phyloP scores from a whole-genome alignment of 345 rosid genomes.

The Salix arbutifolia region DNA sequence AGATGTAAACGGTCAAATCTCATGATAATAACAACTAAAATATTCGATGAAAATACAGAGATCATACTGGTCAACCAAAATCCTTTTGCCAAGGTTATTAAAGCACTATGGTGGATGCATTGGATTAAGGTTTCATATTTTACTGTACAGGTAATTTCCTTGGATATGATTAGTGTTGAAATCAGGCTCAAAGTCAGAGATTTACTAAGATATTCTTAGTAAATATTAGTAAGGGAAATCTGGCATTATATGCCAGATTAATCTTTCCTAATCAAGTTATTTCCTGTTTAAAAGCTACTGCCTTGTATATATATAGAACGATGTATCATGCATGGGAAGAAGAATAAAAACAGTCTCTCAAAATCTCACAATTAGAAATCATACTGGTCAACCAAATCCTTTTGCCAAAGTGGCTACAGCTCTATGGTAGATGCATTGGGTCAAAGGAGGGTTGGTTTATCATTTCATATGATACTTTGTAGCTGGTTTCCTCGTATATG shows the following conservation, averaged over 20 bases:
- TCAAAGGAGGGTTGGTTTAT: neutral
- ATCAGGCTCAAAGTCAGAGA: neutral
- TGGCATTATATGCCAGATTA: too few species aligned
- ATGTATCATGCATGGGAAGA: too few species aligned
- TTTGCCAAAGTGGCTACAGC: neutral
- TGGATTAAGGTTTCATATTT: neutral
- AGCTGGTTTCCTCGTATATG: neutral
- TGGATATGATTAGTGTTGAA: neutral
- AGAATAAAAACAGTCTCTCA: too few species aligned
- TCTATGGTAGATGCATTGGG: neutral
- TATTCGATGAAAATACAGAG: neutral
- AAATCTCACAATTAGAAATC: neutral
- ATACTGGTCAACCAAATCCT: neutral
- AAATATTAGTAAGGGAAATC: too few species aligned
- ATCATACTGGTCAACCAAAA: neutral
- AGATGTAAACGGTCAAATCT: neutral
- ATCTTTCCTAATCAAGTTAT: too few species aligned
- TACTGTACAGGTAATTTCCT: neutral
- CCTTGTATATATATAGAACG: too few species aligned
- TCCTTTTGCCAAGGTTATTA: neutral
- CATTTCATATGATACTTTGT: neutral
- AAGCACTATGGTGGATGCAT: neutral
- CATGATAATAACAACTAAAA: neutral
- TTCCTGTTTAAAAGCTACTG: too few species aligned
- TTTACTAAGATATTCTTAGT: too few species aligned